A percentile compares a stretch with the other conserved stretches of the same genome.
Conservation (phyloP, 208 protist genomes). For the Crithidia brevicula region DNA sequence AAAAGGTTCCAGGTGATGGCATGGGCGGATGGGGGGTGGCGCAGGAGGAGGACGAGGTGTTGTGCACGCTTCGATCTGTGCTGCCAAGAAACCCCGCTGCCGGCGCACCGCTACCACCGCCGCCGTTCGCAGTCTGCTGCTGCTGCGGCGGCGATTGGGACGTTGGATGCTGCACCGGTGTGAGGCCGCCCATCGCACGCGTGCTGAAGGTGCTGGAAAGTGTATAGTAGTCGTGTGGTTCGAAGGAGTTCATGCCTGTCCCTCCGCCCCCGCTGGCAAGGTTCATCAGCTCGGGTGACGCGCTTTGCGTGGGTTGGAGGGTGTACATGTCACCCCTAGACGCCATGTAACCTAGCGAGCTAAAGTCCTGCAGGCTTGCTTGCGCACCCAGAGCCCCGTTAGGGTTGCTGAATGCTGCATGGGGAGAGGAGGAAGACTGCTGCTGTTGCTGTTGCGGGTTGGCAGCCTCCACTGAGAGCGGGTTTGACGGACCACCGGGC, state of each 20-base stretch:
- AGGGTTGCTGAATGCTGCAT: neutral
- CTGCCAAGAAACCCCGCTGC: no score
- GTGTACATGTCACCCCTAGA: conserved; percentile 11
- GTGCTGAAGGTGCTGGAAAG: conserved; percentile 5
- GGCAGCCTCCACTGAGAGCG: neutral
- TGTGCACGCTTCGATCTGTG: no score
- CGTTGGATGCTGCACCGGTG: no score
- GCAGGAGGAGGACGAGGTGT: no score
- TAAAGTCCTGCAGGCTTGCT: conserved; percentile 13
- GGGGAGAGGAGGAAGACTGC: neutral
- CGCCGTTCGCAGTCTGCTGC: no score
- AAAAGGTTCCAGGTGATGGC: no score
- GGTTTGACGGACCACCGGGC: neutral
- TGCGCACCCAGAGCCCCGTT: neutral
- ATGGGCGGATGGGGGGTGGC: no score
- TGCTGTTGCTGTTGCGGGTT: neutral
- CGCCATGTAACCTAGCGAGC: conserved; percentile 2
- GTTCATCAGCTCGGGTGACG: neutral
- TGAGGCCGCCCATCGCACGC: neutral
- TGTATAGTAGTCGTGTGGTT: conserved; percentile 12
- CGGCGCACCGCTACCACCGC: no score
- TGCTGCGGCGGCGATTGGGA: no score
- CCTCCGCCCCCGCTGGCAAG: neutral
- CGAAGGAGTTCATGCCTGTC: neutral
- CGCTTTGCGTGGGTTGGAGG: neutral